Conservation (phyloP, 75 land plant species). For the Ceratopteris richardii region DNA sequence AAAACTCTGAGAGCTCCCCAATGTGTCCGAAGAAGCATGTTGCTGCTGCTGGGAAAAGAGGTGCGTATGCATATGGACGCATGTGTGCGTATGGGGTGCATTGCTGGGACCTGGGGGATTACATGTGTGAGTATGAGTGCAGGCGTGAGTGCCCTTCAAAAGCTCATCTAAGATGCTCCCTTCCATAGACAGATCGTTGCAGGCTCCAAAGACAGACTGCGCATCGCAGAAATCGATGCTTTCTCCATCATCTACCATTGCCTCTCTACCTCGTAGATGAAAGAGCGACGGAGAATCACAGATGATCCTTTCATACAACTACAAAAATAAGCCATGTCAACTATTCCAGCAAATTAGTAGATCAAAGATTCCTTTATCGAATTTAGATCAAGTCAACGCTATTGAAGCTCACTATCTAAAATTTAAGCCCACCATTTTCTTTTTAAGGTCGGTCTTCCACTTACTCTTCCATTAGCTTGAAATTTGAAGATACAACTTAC, state of each 20-base stretch:
- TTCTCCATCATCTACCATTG: not conserved
- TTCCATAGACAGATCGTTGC: not conserved
- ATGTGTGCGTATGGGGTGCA: constrained; percentile 92
- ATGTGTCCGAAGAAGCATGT: not conserved
- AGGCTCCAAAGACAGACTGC: constrained; percentile 14
- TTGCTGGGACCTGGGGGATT: constrained; percentile 85
- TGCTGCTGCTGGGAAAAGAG: constrained; percentile 36
- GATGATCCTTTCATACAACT: too few relatives aligned
- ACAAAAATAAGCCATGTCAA: too few relatives aligned
- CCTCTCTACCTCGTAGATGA: not conserved
- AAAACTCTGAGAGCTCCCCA: not conserved
- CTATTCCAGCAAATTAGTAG: too few relatives aligned
- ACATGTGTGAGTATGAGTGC: constrained; percentile 93
- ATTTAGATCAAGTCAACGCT: too few relatives aligned
- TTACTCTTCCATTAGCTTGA: too few relatives aligned
- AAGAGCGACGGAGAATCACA: too few relatives aligned
- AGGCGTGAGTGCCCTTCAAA: constrained; percentile 15
- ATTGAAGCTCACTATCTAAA: too few relatives aligned
- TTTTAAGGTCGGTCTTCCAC: too few relatives aligned
- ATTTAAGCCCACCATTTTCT: too few relatives aligned
- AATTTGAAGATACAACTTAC: too few relatives aligned
- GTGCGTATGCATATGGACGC: constrained; percentile 91
- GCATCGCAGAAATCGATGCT: constrained; percentile 1
- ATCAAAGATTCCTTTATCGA: too few relatives aligned
- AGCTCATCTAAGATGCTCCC: constrained; percentile 27